These are phyloP conservation scores for Teunomyces aglyptinius DNA, from an alignment of 805 yeast genomes.

Conservation along the genomic window DNA sequence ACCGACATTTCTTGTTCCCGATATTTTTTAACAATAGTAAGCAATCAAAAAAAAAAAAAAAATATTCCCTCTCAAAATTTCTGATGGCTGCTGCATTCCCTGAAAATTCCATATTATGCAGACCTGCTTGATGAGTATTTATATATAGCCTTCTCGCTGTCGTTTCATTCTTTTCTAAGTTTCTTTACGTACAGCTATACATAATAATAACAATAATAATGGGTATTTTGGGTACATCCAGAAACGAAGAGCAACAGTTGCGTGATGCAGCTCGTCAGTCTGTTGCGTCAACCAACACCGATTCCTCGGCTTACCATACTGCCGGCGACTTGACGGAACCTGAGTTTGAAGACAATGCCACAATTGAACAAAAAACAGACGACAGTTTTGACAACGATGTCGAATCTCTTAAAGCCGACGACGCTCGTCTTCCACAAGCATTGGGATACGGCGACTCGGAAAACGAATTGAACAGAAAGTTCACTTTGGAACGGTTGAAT, in stretches of 20 bases:
- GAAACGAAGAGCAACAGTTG: slow-evolving; percentile 27
- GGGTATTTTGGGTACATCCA: slow-evolving; percentile 37
- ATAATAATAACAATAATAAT: slow-evolving; percentile 14
- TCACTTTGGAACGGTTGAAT: slow-evolving; percentile 18
- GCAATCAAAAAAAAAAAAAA: not conserved
- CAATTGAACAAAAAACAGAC: not conserved
- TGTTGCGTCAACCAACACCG: slow-evolving; percentile 21
- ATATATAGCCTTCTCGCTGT: not conserved
- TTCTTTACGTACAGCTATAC: not conserved
- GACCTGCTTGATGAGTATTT: not conserved
- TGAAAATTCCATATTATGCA: no score
- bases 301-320: slow-evolving; percentile 33
- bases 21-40: not conserved
- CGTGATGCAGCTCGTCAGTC: slow-evolving; percentile 16
- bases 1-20: slow-evolving; percentile 2
- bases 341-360: slow-evolving; percentile 1
- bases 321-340: slow-evolving; percentile 23
- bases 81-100: not conserved
- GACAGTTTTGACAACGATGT: slow-evolving; percentile 3
- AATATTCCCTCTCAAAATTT: not conserved
- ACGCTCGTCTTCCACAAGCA: not conserved
- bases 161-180: not conserved
- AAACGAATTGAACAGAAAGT: slow-evolving; percentile 14
- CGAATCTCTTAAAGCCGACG: not conserved
- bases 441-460: slow-evolving; percentile 8